phyloP scores from a whole-genome alignment of 2,329 filamentous ascomycete species.

The Colletotrichum acutatum region DNA sequence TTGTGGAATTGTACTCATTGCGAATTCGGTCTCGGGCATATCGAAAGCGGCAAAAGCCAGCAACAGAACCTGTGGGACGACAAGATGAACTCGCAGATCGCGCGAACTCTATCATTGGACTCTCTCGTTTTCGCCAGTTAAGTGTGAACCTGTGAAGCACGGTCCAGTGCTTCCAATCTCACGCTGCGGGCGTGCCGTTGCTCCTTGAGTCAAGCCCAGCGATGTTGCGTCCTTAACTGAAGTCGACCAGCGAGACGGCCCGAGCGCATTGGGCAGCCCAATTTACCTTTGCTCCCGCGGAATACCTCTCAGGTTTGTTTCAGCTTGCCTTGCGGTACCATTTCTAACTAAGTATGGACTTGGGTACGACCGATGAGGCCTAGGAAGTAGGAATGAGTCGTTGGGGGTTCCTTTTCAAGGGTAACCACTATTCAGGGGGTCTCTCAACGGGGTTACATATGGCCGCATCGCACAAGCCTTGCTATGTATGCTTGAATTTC shows the following conservation, averaged over 20 bases:
- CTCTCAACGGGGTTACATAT: background rate
- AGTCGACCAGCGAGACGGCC: conserved; percentile 4
- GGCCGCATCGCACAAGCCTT: background rate
- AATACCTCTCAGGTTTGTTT: background rate
- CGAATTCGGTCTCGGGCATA: background rate
- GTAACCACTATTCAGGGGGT: background rate
- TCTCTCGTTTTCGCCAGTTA: conserved; percentile 11
- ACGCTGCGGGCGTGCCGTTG: conserved; percentile 2
- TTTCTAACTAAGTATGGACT: background rate
- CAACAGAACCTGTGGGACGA: background rate
- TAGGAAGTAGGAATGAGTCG: background rate
- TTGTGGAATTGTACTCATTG: background rate
- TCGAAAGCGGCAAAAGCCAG: background rate
- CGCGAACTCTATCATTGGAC: conserved; percentile 7
- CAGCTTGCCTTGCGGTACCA: background rate
- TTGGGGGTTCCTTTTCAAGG: background rate
- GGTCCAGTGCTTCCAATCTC: background rate
- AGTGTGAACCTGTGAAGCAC: background rate
- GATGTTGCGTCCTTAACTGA: background rate
- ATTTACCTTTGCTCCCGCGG: background rate
- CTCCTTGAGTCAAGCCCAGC: conserved; percentile 15
- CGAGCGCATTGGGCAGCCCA: background rate
- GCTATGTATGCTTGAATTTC: background rate
- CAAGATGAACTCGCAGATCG: conserved; percentile 19
- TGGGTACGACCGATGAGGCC: background rate